Evolutionary conservation across 202 grass and related monocot species (phyloP).

Genomic region (Schoenoplectus tabernaemontani): DNA sequence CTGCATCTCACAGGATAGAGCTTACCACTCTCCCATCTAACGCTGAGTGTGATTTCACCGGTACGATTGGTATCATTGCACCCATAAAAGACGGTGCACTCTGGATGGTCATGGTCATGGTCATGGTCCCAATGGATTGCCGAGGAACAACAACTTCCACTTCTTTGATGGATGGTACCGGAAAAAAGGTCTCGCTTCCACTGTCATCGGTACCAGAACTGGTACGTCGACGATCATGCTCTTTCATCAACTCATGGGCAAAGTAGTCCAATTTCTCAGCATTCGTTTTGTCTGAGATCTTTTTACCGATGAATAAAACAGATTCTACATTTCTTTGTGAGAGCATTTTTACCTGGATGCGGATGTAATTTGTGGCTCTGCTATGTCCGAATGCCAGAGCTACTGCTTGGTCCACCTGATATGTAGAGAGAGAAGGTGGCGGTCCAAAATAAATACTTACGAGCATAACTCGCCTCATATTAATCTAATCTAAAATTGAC

Average conservation of each 20-base stretch:
- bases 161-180: slow-evolving; percentile 3
- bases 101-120: no score
- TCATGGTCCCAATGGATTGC: neutral
- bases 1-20: slow-evolving; percentile 4
- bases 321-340: slow-evolving; percentile 46
- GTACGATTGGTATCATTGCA: neutral
- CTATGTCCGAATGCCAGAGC: slow-evolving; percentile 29
- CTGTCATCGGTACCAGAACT: neutral
- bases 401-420: slow-evolving; percentile 27
- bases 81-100: neutral
- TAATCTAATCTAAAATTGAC: no score
- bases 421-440: neutral
- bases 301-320: slow-evolving; percentile 25
- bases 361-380: slow-evolving; percentile 26
- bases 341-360: slow-evolving; percentile 45
- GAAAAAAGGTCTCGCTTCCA: neutral
- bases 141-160: neutral
- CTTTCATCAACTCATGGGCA: slow-evolving; percentile 21
- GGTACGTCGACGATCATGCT: slow-evolving; percentile 20
- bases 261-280: slow-evolving; percentile 24
- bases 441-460: neutral
- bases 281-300: slow-evolving; percentile 16
- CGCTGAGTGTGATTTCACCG: neutral
- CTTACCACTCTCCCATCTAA: slow-evolving; percentile 5
- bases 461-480: neutral